Base-by-base conservation (phyloP, 2,329 filamentous ascomycete species). In the Fusarium continuum region DNA sequence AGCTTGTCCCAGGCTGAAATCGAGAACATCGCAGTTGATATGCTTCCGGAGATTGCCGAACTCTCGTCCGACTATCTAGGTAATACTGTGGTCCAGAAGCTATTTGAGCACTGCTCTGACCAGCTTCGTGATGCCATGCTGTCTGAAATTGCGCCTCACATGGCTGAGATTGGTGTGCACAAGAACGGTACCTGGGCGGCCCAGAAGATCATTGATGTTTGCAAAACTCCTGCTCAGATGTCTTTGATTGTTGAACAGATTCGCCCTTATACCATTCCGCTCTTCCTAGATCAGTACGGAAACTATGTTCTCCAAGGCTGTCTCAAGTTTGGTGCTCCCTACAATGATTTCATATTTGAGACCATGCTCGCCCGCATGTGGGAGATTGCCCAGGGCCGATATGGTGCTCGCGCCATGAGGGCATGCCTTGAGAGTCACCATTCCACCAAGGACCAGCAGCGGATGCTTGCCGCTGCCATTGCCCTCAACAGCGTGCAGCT, bases 161-260 rank as follows among this genome's bases (percentile, higher is more conserved):
- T 98, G 74, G 93, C 94, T 22, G 93, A 98, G 78, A 97, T 98
- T 77, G 95, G 95, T 70, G 89, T 97, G 8, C 95, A 99, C 84
- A 99, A 99, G 85, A 99, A 99, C 72, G 95, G 95, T 62, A 99
- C 95, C 2, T 99, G 95, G 95, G 95, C 95, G 50, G 95, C 95
- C 2, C 95, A 99, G 79, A 99, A 98, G 84, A 98, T 99, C 72
- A 98, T 99, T 68, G 94, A 98, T 72, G 92, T 97, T 7, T 94
- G 93, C 75, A 92, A 95, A 78, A 92, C 91, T 1, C 88, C 90
- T 6, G 80, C 82, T 34, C 93, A 98, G 78, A 94, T 95, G 88
- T 80, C 82, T 40, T 81, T 92, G 79, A 94, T 99, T 72, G 90
- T 95, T 23, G 88, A 96, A 63, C 85, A 92, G 66, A 82, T 98